These are phyloP conservation scores for Kodamaea hsintzibuensis DNA, from an alignment of 805 yeast species.

Conservation along the genomic window DNA sequence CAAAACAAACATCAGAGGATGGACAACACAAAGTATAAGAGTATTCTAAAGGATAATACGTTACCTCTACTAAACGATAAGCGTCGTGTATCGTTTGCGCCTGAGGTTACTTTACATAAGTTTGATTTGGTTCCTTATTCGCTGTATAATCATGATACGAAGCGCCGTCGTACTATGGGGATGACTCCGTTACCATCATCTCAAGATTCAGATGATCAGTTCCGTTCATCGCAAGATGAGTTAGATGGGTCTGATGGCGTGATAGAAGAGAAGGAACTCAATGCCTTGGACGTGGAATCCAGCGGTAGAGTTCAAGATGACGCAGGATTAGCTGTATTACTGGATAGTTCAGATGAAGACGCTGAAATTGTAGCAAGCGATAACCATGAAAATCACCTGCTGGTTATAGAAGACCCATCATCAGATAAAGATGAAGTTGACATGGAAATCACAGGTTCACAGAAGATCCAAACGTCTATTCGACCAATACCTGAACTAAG, in stretches of 20 bases:
- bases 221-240: conserved; percentile 4
- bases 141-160: conserved; percentile 13
- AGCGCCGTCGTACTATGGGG: conserved; percentile 31
- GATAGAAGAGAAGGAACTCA: background rate
- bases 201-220: conserved; percentile 6
- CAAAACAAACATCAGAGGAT: conserved; percentile 4
- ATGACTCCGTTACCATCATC: conserved; percentile 15
- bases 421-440: conserved; percentile 19
- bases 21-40: conserved; percentile 15
- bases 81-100: conserved; percentile 76
- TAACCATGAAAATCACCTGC: background rate
- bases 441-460: conserved; percentile 23
- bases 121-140: conserved; percentile 38
- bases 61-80: conserved; percentile 22
- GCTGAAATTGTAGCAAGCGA: background rate
- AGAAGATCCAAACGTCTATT: conserved; percentile 2
- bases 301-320: conserved; percentile 5
- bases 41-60: conserved; percentile 26
- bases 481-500: conserved; percentile 1
- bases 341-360: conserved; percentile 25
- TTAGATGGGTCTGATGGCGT: background rate
- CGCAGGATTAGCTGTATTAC: conserved; percentile 18
- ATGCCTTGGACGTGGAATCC: background rate
- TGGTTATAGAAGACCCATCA: background rate
- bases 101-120: conserved; percentile 67